Evolutionary conservation across 495 filamentous ascomycete genomes (phyloP), one percentile per base, ranked within the genome.

Genomic region (Schizothecium vesticola): DNA sequence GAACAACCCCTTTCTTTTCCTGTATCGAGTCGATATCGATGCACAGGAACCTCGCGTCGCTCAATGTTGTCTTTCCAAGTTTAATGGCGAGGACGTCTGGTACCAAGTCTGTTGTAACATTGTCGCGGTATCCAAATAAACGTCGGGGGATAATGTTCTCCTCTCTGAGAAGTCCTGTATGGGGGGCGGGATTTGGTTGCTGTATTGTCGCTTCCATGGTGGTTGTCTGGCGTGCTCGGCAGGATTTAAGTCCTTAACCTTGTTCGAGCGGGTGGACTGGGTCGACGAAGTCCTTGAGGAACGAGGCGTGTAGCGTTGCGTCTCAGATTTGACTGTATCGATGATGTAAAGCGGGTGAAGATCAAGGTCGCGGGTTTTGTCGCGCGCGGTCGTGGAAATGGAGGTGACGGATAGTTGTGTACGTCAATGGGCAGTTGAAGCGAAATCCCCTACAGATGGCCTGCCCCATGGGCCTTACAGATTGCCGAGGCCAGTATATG

Each of bases 21-120:
- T 70, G 64, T 33, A 66, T 61, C 19, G 71, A 66, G 62, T 75
- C 71, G 62, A 73, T 67, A 59, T 72, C 69, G 64, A 75, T 56
- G 56, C 58, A 24, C 55, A 72, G 43, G 55, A 74, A 67, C 60
- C 66, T 43, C n/a, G 63, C 64, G 67, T 74, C 72, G 58, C 63
- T 70, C 56, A 74, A 65, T 31, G 33, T 56, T 33, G 72, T 72
- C 25, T 67, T 66, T 26, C 57, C 59, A 62, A 72, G 63, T 51
- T 51, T 68, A 3, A 28, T 56, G 62, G 65, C 71, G 43, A 72
- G 51, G 51, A 33, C 31, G 26, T 59, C 24, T 13, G 55, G 24
- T 21, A 65, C 21, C 64, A 26, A 33, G n/a, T 56, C 56, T 56
- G 61, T 31, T 68, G 56, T 4, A 61, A 21, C 43, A 36, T 23